Evolutionary conservation across 192 early-diverging fungal genomes (phyloP), one percentile per base, ranked within the genome.

Genomic region (Entomortierella parvispora): DNA sequence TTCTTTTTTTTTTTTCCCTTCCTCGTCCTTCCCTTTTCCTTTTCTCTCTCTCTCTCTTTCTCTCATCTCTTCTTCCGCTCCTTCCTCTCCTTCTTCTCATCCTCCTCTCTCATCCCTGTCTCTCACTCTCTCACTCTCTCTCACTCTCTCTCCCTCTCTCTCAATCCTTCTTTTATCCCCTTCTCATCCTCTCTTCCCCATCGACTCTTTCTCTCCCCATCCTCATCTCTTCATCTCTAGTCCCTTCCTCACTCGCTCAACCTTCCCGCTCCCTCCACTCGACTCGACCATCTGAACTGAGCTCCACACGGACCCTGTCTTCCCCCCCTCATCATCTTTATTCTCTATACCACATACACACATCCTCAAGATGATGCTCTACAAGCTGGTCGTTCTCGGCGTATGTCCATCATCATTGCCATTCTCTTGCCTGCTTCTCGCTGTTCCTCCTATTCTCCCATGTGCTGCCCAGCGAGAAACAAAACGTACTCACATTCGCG

Each of bases 341-440:
- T 34, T 25, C 42, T 59, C 26, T 40, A 31, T 47, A 15, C 3
- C 44, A 45, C 22, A 48, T 11, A 47, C 44, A 2, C 22, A 28
- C 23, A 26, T 43, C 22, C 12, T 54, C 69, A 78, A 65, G 66
- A 78, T 82, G 74, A 79, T 79, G 81, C 65, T 81, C 64, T 81
- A 81, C 31, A 76, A 70, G 53, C 57, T 81, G 47, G 68, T 76
- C 51, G 80, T 81, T 55, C 71, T 82, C 64, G 81, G 81, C 52
- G 72, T 76, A 76, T 62, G 72, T 67, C 42, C 48, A 22, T 45
- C 33, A 18, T 17, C 12, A 2, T n/a, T 50, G 15, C 15, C 46
- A 22, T 46, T 29, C 15, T 47, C 22, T 46, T 46, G 5, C 25
- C 22, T 37, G 17, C 65, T 17, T 40, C 37, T 54, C 23, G 4